Percentiles rank a stretch among this genome's conserved stretches.
phyloP scores from a whole-genome alignment of 352 stramenopile genomes.

The Phytopythium kandeliae region DNA sequence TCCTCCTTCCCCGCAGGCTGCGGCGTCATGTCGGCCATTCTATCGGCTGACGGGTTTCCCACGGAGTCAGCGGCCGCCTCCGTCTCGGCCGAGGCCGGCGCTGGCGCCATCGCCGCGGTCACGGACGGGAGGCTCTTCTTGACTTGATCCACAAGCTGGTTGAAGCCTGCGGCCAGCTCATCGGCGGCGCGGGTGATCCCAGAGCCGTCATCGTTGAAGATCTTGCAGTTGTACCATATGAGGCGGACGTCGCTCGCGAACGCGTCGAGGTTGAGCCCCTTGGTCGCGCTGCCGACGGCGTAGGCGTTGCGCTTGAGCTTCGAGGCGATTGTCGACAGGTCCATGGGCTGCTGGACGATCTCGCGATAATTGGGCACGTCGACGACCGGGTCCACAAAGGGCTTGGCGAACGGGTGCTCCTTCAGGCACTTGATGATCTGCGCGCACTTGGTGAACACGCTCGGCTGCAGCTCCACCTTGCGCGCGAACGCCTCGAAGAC shows the following conservation, averaged over 20 bases:
- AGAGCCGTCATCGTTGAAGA: constrained; percentile 82
- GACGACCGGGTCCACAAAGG: constrained; percentile 68
- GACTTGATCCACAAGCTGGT: constrained; percentile 44
- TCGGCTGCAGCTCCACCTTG: constrained; percentile 41
- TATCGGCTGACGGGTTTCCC: not conserved
- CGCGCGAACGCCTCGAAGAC: constrained; percentile 48
- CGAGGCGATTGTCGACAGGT: constrained; percentile 64
- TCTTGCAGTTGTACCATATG: constrained; percentile 80
- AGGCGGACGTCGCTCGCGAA: constrained; percentile 77
- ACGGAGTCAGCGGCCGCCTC: not conserved
- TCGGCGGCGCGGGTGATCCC: constrained; percentile 71
- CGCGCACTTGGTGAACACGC: constrained; percentile 53
- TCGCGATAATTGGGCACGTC: constrained; percentile 66
- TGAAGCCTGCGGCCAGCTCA: constrained; percentile 58
- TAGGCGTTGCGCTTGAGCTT: constrained; percentile 64
- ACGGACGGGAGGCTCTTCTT: not conserved
- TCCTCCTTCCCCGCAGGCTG: not conserved
- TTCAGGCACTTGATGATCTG: constrained; percentile 68
- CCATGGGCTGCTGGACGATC: constrained; percentile 82
- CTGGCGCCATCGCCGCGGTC: too few relatives aligned
- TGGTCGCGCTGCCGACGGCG: constrained; percentile 30
- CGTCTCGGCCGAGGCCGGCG: not conserved
- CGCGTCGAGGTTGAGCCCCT: constrained; percentile 34
- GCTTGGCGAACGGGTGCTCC: constrained; percentile 73
- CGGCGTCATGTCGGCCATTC: not conserved